These are phyloP conservation scores for Candida adriatica DNA, from an alignment of 805 yeast species.

Conservation along the genomic window DNA sequence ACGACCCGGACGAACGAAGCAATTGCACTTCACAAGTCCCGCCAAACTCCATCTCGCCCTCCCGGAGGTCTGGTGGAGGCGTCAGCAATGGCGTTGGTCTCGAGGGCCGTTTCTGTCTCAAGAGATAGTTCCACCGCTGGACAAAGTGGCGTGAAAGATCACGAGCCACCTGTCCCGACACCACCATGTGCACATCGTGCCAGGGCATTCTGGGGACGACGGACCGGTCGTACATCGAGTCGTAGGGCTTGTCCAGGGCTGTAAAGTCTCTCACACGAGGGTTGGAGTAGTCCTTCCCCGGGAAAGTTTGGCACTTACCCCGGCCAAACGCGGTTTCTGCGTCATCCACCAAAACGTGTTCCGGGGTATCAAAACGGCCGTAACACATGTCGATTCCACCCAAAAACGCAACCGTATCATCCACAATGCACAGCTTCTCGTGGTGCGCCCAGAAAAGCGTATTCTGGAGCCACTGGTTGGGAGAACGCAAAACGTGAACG, in stretches of 20 bases:
- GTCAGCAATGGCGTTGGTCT: slow-evolving; percentile 85
- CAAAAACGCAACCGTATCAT: slow-evolving; percentile 79
- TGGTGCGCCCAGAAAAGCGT: slow-evolving; percentile 99
- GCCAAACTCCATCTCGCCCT: slow-evolving; percentile 58
- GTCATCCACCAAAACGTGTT: slow-evolving; percentile 85
- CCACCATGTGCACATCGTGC: slow-evolving; percentile 98
- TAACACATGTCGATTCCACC: slow-evolving; percentile 96
- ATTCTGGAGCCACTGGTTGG: slow-evolving; percentile 88
- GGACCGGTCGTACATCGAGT: slow-evolving; percentile 83
- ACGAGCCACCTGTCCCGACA: slow-evolving; percentile 90
- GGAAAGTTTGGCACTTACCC: slow-evolving; percentile 54
- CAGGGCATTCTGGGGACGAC: slow-evolving; percentile 94
- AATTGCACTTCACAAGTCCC: slow-evolving; percentile 93
- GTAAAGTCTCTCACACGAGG: slow-evolving; percentile 88
- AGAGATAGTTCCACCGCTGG: slow-evolving; percentile 92
- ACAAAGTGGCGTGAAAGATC: slow-evolving; percentile 92
- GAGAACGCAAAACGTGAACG: slow-evolving; percentile 87
- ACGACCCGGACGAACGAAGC: slow-evolving; percentile 79
- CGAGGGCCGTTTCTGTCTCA: slow-evolving; percentile 92
- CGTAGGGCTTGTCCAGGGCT: slow-evolving; percentile 78
- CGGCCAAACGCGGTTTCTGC: slow-evolving; percentile 31
- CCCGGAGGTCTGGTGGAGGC: slow-evolving; percentile 85
- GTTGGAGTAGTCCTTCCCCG: slow-evolving; percentile 96
- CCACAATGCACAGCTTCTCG: slow-evolving; percentile 83
- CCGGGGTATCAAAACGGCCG: slow-evolving; percentile 96